A percentile compares a stretch with the other conserved stretches of the same genome.
phyloP scores from a whole-genome alignment of 495 filamentous ascomycete genomes.

The Penicillium atrosanguineum region DNA sequence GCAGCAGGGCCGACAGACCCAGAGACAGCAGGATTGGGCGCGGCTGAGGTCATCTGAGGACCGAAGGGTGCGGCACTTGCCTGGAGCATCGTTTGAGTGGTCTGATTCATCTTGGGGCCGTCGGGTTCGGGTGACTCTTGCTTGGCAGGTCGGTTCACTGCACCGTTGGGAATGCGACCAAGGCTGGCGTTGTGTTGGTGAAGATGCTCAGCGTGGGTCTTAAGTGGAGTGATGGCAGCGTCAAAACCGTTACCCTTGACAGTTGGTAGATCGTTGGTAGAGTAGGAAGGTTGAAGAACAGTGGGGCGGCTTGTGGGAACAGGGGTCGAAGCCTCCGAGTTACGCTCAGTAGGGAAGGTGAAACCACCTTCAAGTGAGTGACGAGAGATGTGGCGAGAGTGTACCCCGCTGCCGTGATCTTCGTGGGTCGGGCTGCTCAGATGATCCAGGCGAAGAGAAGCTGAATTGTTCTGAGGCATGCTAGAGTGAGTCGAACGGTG shows the following conservation, averaged over 20 bases:
- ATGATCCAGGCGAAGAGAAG: conserved; percentile 36
- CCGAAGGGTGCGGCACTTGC: conserved; percentile 71
- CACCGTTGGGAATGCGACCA: conserved; percentile 69
- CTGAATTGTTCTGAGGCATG: conserved; percentile 63
- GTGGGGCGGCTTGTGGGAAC: conserved; percentile 31
- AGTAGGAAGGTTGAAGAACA: conserved; percentile 77
- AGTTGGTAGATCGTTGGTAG: conserved; percentile 86
- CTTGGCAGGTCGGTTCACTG: conserved; percentile 60
- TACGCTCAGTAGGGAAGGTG: conserved; percentile 30
- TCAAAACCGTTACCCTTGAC: conserved; percentile 60
- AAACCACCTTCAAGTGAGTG: conserved; percentile 56
- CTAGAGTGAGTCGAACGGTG: conserved; percentile 79
- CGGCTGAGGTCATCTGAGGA: conserved; percentile 34
- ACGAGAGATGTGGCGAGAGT: conserved; percentile 40
- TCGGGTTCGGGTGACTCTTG: conserved; percentile 58
- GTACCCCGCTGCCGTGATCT: conserved; percentile 13
- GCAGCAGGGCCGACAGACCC: conserved; percentile 18
- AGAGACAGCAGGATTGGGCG: conserved; percentile 15
- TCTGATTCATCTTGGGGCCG: conserved; percentile 39
- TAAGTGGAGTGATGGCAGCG: conserved; percentile 54
- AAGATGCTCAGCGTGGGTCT: conserved; percentile 70
- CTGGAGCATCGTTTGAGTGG: conserved; percentile 70
- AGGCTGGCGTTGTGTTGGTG: conserved; percentile 81
- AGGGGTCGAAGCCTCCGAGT: conserved; percentile 24
- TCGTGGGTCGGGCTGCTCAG: conserved; percentile 24